Conservation (phyloP, 371 early-diverging fungal genomes). For the Mycotypha africana region DNA sequence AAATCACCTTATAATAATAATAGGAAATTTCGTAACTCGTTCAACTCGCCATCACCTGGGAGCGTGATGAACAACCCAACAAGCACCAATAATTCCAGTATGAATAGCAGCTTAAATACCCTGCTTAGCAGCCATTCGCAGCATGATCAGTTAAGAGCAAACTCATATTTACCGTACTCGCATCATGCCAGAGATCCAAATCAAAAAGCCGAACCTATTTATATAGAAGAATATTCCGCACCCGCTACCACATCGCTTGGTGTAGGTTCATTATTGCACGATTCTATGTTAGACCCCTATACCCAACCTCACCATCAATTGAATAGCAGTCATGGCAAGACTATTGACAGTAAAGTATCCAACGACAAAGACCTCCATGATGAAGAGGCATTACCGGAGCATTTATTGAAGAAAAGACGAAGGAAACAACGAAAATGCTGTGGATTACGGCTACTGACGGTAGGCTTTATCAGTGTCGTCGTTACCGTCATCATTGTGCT, state of each 20-base stretch:
- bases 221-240: constrained; percentile 24
- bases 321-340: background rate
- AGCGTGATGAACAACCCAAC: constrained; percentile 1
- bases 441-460: constrained; percentile 9
- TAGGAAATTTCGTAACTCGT: too few species aligned
- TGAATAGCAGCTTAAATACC: background rate
- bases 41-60: too few species aligned
- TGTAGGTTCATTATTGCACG: constrained; percentile 25
- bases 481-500: constrained; percentile 9
- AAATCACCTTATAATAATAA: too few species aligned
- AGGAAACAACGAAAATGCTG: constrained; percentile 6
- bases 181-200: constrained; percentile 32
- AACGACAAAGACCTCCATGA: background rate
- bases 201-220: constrained; percentile 25
- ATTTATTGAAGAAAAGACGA: constrained; percentile 1
- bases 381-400: constrained; percentile 6
- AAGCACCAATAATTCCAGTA: background rate
- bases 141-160: constrained; percentile 17
- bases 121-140: too few species aligned
- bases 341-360: background rate
- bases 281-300: constrained; percentile 8
- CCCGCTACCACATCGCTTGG: constrained; percentile 11
- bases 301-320: background rate
- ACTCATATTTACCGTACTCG: constrained; percentile 43
- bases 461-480: background rate